Conservation (phyloP, 2,329 filamentous ascomycete genomes). For the Penicillium sp. region DNA sequence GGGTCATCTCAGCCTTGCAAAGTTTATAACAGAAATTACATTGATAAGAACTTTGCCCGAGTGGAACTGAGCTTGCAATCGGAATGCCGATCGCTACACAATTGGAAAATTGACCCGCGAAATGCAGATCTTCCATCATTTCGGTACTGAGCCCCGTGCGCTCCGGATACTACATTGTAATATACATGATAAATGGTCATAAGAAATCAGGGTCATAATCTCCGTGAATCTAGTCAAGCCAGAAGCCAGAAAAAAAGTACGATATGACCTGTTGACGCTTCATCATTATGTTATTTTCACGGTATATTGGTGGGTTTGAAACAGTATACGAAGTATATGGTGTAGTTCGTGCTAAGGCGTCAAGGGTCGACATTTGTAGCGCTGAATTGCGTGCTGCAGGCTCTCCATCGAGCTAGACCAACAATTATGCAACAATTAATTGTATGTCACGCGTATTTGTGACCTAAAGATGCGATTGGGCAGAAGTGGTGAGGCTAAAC, state of each 20-base stretch:
- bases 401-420: no score
- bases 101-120: neutral
- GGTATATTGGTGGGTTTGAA: no score
- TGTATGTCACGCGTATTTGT: no score
- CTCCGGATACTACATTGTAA: neutral
- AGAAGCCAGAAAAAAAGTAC: fast-evolving
- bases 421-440: no score
- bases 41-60: neutral
- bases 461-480: no score
- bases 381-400: no score
- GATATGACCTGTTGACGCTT: neutral
- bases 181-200: neutral
- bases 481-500: no score
- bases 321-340: no score
- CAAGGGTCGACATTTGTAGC: no score
- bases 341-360: no score
- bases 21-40: neutral
- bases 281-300: no score
- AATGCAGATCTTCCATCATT: neutral
- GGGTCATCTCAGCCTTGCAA: neutral
- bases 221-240: neutral
- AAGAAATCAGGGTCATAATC: neutral
- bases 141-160: neutral
- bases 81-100: neutral
- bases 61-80: neutral